phyloP scores from a whole-genome alignment of 140 eudicot genomes.

The Ambrosia hybrid region DNA sequence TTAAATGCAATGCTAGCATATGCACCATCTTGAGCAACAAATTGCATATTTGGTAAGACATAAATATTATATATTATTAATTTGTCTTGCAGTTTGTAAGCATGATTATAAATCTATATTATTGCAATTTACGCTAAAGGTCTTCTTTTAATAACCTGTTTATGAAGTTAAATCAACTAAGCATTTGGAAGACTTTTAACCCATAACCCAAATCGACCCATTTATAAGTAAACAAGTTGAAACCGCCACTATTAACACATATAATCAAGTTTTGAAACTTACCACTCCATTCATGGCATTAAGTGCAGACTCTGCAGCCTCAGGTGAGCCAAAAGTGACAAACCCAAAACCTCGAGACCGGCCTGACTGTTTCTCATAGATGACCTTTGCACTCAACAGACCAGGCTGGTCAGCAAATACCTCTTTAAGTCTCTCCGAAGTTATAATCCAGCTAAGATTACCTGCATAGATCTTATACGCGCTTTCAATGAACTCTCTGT shows the following conservation, averaged over 20 bases:
- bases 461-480: conserved; percentile 88
- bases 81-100: background rate
- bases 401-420: conserved; percentile 74
- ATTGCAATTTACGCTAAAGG: background rate
- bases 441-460: conserved; percentile 78
- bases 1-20: background rate
- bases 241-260: background rate
- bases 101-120: background rate
- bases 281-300: conserved; percentile 73
- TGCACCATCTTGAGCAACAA: background rate
- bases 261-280: conserved; percentile 25
- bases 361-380: conserved; percentile 70
- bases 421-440: conserved; percentile 68
- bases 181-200: background rate
- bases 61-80: background rate
- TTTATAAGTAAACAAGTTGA: background rate
- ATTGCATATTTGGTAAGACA: background rate
- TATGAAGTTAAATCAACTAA: background rate
- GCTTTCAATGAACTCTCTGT: conserved; percentile 69
- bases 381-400: conserved; percentile 76
- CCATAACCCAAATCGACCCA: background rate
- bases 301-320: conserved; percentile 69
- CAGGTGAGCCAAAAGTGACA: conserved; percentile 64
- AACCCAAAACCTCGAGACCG: conserved; percentile 94
- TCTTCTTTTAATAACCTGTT: background rate